Conservation (phyloP, 257 asterid species). For the Schizonepeta tenuifolia region DNA sequence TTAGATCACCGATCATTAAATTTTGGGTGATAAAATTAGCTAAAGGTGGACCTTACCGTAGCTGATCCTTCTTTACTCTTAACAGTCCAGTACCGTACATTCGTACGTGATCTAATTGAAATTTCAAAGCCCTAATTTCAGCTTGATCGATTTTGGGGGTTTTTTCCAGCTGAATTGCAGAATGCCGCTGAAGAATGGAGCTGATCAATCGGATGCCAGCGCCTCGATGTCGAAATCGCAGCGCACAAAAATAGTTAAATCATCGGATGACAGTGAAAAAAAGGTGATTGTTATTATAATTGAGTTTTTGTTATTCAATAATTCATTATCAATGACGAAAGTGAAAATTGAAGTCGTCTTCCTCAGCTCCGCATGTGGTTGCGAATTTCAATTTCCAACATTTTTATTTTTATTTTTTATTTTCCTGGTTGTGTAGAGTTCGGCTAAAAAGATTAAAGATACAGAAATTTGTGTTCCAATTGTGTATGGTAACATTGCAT, state of each 20-base stretch:
- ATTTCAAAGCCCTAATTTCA: constrained; percentile 53
- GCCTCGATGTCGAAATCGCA: constrained; percentile 59
- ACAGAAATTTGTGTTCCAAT: constrained; percentile 79
- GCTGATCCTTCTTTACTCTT: constrained; percentile 28
- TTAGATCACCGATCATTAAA: not conserved
- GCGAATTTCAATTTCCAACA: not conserved
- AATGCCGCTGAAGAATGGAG: constrained; percentile 63
- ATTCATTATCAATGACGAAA: not conserved
- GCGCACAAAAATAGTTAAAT: constrained; percentile 55
- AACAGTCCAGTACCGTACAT: constrained; percentile 24
- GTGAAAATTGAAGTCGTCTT: not conserved
- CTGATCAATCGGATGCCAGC: constrained; percentile 56
- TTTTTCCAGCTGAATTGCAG: constrained; percentile 23
- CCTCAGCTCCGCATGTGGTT: not conserved
- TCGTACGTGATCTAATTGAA: constrained; percentile 34
- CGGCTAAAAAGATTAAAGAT: constrained; percentile 68
- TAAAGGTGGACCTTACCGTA: constrained; percentile 26
- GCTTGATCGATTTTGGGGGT: constrained; percentile 34
- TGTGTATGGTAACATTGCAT: constrained; percentile 90
- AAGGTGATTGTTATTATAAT: constrained; percentile 38
- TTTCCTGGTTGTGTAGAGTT: constrained; percentile 44
- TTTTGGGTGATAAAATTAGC: not conserved
- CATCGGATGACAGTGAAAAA: constrained; percentile 69
- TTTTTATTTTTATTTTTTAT: not conserved
- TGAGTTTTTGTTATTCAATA: not conserved